Evolutionary conservation across 2,329 filamentous ascomycete species (phyloP).

Genomic region (Ilyonectria mors-panacis): DNA sequence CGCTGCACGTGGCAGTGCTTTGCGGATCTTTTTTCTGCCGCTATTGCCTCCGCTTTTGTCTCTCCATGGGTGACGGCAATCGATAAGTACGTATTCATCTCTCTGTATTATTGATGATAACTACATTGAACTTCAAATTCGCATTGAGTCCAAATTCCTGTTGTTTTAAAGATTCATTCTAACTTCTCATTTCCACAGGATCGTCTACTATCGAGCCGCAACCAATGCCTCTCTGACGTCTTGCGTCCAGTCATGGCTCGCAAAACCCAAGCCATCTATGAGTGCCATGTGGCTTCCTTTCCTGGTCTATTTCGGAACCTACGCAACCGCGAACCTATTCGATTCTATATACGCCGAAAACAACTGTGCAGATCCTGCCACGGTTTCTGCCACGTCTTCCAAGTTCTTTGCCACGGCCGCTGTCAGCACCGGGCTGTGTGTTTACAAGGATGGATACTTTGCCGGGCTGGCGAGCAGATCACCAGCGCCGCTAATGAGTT

Average conservation of each 20-base stretch:
- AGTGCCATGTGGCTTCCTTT: slow-evolving; percentile 43
- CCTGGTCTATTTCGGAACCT: slow-evolving; percentile 48
- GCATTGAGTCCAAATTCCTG: neutral
- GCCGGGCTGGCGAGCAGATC: slow-evolving; percentile 30
- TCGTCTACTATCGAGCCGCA: slow-evolving; percentile 45
- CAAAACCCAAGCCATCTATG: slow-evolving; percentile 40
- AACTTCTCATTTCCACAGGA: slow-evolving; percentile 4
- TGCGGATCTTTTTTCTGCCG: slow-evolving; percentile 41
- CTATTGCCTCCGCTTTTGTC: slow-evolving; percentile 44
- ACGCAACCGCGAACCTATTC: slow-evolving; percentile 46
- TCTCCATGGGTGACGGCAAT: slow-evolving; percentile 48
- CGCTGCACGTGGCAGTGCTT: slow-evolving; percentile 45
- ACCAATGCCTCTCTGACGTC: slow-evolving; percentile 40
- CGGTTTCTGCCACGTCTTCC: slow-evolving; percentile 40
- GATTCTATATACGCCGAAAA: slow-evolving; percentile 42
- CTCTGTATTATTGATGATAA: neutral
- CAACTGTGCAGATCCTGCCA: slow-evolving; percentile 35
- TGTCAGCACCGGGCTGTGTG: slow-evolving; percentile 40
- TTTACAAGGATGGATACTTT: slow-evolving; percentile 46
- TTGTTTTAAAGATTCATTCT: slow-evolving; percentile 10
- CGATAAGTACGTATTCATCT: slow-evolving; percentile 38
- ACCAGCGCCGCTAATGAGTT: slow-evolving; percentile 41
- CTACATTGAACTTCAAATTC: neutral
- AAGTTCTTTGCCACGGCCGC: slow-evolving; percentile 45
- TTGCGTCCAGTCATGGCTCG: slow-evolving; percentile 41